These are phyloP conservation scores for Ilex asprella DNA, from an alignment of 257 asterid genomes.

Conservation along the genomic window DNA sequence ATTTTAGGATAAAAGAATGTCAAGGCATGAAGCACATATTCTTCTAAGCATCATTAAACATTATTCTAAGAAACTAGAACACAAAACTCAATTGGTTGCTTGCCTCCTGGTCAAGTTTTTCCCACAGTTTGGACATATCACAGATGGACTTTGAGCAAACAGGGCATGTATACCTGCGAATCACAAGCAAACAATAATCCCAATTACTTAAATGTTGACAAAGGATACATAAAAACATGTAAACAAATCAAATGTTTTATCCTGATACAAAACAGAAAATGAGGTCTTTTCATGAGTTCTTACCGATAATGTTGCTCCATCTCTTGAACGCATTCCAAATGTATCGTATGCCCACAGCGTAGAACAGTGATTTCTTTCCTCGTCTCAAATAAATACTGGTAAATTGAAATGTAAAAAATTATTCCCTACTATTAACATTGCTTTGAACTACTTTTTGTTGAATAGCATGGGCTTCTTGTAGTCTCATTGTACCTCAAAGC, in stretches of 20 bases:
- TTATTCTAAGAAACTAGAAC: too few relatives aligned
- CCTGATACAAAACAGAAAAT: too few relatives aligned
- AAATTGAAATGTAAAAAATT: background rate
- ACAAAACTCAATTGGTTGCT: too few relatives aligned
- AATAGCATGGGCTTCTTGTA: background rate
- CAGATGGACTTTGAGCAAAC: constrained; percentile 59
- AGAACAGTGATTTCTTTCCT: constrained; percentile 44
- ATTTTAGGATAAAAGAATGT: too few relatives aligned
- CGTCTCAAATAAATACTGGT: constrained; percentile 59
- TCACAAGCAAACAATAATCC: background rate
- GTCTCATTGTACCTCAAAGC: constrained; percentile 52
- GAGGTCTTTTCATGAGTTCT: constrained; percentile 2
- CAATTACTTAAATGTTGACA: background rate
- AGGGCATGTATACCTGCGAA: constrained; percentile 57
- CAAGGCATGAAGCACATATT: too few relatives aligned
- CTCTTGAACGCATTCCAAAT: constrained; percentile 49
- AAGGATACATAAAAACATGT: background rate
- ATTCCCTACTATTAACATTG: background rate
- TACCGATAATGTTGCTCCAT: constrained; percentile 59
- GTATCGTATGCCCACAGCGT: constrained; percentile 61
- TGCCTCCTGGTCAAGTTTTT: constrained; percentile 53
- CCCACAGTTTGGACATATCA: constrained; percentile 59
- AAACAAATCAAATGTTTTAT: too few relatives aligned
- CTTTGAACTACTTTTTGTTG: background rate
- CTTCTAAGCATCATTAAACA: too few relatives aligned